Evolutionary conservation across 257 asterid species (phyloP), one percentile per base, ranked within the genome.

Genomic region (Leonotis leonurus): DNA sequence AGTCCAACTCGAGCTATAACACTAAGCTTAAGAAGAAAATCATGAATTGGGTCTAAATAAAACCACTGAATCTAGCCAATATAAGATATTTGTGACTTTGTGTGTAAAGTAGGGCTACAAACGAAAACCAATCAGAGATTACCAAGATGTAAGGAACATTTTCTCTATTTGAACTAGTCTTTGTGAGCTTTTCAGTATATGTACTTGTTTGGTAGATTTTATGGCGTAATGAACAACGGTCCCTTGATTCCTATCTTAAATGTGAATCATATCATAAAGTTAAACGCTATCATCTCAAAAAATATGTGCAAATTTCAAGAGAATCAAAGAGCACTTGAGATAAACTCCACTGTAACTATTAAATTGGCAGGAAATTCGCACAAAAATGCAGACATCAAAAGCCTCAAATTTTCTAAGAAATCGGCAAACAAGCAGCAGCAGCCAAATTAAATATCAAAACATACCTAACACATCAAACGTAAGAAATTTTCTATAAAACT

Each of bases 371-470:
- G 9, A 55, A 41, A 52, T 1, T 26, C 12, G 40, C 36, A 67
- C 30, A 22, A 52, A 50, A n/a, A 26, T 8, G 18, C 48, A 66
- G 26, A 30, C 12, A 21, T 14, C 27, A 22, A 9, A 44, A 32
- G 20, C 35, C 16, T 16, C 63, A 54, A 29, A 40, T 62, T 58
- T 72, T 29, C 81, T 85, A 48, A 70, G 59, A 44, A 77, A 75
- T n/a, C 65, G 58, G 57, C 88, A 73, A 56, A 84, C 61, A 20
- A 75, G 77, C 54, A 40, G 46, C 11, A 6, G 22, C 8, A 40
- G 8, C 14, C 48, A 25, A 81, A 78, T 20, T 80, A 50, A 35
- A 77, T 53, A 65, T 79, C 77, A 48, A 84, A 77, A 67, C 85
- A 26, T 39, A 67, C 85, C 18, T 39, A 41, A 14, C 48, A n/a